Conservation (phyloP, 1,284 basidiomycete species). For the Ganoderma meredithae region DNA sequence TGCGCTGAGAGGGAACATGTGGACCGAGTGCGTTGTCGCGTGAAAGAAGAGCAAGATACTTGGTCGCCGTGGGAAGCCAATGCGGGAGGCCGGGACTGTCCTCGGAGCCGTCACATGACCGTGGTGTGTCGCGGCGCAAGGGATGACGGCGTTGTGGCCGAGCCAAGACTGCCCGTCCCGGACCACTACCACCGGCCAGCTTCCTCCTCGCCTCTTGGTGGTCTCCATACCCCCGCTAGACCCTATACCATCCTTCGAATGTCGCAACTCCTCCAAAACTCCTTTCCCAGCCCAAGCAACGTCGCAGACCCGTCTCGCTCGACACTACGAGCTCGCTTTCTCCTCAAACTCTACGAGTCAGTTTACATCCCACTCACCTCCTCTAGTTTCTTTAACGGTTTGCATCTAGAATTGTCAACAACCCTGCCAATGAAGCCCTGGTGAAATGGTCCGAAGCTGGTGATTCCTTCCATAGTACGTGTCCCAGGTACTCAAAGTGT, state of each 20-base stretch:
- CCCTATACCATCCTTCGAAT: slow-evolving; percentile 25
- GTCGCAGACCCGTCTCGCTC: slow-evolving; percentile 47
- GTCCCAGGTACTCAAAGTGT: neutral
- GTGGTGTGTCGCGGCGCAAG: slow-evolving; percentile 1
- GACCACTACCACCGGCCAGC: neutral
- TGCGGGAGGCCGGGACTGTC: too few relatives aligned
- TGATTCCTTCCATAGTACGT: slow-evolving; percentile 64
- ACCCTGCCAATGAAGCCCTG: slow-evolving; percentile 80
- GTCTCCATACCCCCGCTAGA: neutral
- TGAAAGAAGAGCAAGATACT: neutral
- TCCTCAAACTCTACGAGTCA: slow-evolving; percentile 92
- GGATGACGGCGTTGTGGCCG: neutral
- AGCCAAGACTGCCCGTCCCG: neutral
- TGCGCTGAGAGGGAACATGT: neutral
- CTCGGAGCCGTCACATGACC: slow-evolving; percentile 16
- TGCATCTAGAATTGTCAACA: slow-evolving; percentile 84
- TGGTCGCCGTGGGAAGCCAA: too few relatives aligned
- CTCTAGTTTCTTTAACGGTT: slow-evolving; percentile 8
- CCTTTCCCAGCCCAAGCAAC: slow-evolving; percentile 54
- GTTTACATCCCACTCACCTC: neutral
- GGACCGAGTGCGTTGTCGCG: neutral
- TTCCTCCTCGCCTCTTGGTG: neutral
- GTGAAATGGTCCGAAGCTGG: slow-evolving; percentile 94
- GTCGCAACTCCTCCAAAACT: slow-evolving; percentile 53
- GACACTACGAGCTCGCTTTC: slow-evolving; percentile 63